Percentiles rank a stretch among this genome's conserved stretches.
These are phyloP conservation scores for Coniosporium uncinatum DNA, from an alignment of 2,329 filamentous ascomycete genomes.

Conservation along the genomic window DNA sequence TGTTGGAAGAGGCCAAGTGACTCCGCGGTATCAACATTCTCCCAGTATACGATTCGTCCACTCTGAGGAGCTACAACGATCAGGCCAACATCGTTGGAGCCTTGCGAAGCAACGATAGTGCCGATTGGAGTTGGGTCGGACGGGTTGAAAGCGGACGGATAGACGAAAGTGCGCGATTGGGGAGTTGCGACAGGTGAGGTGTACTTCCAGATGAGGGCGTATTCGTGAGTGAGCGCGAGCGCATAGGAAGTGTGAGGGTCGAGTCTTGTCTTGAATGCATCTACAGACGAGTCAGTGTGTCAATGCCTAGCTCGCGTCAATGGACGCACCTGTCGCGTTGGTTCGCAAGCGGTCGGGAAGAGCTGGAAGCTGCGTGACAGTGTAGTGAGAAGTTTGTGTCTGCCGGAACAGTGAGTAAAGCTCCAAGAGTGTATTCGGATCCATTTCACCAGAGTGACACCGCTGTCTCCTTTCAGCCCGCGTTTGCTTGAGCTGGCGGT, in stretches of 20 bases:
- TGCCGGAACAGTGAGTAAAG: constrained; percentile 25
- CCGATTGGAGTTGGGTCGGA: constrained; percentile 75
- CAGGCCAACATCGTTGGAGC: constrained; percentile 60
- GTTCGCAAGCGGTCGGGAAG: constrained; percentile 72
- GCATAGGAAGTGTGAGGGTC: constrained; percentile 62
- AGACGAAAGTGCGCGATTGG: constrained; percentile 73
- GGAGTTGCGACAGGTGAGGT: constrained; percentile 55
- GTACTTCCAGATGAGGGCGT: constrained; percentile 92
- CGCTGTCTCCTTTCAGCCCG: neutral
- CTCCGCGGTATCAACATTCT: constrained; percentile 85
- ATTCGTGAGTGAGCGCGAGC: constrained; percentile 71
- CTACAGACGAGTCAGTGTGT: too few species aligned
- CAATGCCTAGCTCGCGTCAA: too few species aligned
- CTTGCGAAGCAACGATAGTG: constrained; percentile 71
- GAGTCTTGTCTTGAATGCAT: too few species aligned
- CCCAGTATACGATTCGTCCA: constrained; percentile 91
- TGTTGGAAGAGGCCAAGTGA: constrained; percentile 80
- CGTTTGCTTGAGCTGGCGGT: neutral
- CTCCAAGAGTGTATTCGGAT: too few species aligned
- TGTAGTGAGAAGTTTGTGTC: constrained; percentile 83
- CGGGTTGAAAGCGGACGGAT: constrained; percentile 67
- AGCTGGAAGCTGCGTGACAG: constrained; percentile 77
- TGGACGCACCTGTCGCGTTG: too few species aligned
- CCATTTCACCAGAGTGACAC: neutral
- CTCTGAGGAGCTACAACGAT: constrained; percentile 79